Percentiles rank a stretch among this genome's conserved stretches.
phyloP scores from a whole-genome alignment of 1,284 basidiomycete genomes.

The Porphyrellus sp. region DNA sequence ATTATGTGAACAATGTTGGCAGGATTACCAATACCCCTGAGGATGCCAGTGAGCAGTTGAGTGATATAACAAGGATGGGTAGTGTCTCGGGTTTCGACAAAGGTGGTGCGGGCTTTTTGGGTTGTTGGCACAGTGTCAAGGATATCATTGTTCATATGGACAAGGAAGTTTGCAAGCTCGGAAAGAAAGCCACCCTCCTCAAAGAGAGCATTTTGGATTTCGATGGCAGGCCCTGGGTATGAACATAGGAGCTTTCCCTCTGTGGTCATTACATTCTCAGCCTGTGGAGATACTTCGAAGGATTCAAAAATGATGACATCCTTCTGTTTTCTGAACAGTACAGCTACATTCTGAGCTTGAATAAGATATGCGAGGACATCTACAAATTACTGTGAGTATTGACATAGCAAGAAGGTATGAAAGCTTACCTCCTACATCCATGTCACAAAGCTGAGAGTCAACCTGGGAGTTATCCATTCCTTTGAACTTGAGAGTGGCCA shows the following conservation, averaged over 20 bases:
- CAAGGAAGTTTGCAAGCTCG: not conserved
- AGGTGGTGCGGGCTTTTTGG: not conserved
- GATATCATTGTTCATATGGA: not conserved
- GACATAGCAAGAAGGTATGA: rapidly evolving
- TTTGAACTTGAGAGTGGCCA: conserved; percentile 1
- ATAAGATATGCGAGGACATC: conserved; percentile 31
- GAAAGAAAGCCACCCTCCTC: conserved; percentile 23
- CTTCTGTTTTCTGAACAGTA: conserved; percentile 30
- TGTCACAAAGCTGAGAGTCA: conserved; percentile 12
- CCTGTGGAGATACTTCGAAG: conserved; percentile 19
- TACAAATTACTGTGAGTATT: conserved; percentile 3
- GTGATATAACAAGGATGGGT: not conserved
- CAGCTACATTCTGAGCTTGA: conserved; percentile 35
- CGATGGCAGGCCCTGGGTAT: conserved; percentile 35
- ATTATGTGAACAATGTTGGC: not conserved
- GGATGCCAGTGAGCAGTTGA: conserved; percentile 32
- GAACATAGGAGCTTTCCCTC: conserved; percentile 16
- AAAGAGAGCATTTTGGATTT: conserved; percentile 17
- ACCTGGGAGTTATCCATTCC: not conserved
- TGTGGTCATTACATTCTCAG: not conserved
- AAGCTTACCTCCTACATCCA: conserved; percentile 19
- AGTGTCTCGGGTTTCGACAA: not conserved
- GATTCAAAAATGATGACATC: conserved; percentile 30
- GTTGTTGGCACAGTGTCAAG: not conserved
- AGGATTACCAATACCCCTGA: conserved; percentile 8